These are phyloP conservation scores for Adansonia digitata DNA, from an alignment of 345 rosid species.

Conservation along the genomic window DNA sequence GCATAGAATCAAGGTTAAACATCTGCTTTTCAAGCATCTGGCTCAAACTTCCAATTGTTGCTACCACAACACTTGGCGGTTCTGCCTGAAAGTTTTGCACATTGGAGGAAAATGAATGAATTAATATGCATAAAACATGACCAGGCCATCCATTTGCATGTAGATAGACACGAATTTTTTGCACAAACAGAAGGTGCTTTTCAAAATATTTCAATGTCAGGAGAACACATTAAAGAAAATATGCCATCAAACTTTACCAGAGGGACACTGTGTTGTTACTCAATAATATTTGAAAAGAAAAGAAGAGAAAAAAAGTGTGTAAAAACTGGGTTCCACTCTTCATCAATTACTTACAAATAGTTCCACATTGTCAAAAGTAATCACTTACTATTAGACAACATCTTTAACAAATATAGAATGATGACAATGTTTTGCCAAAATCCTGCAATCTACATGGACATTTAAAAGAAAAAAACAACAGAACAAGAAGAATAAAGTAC, in stretches of 20 bases:
- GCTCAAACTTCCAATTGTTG: conserved; percentile 79
- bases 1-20: conserved; percentile 65
- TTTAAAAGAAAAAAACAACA: neutral
- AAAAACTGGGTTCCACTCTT: neutral
- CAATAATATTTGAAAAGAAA: neutral
- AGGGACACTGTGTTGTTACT: neutral
- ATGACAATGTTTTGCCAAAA: neutral
- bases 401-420: neutral
- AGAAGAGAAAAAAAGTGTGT: neutral
- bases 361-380: neutral
- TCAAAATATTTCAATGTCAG: neutral
- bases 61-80: conserved; percentile 82
- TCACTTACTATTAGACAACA: neutral
- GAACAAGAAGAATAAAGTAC: conserved; percentile 21
- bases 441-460: neutral
- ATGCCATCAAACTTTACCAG: neutral
- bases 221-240: neutral
- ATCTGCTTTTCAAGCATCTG: conserved; percentile 74
- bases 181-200: neutral
- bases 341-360: neutral
- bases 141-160: neutral
- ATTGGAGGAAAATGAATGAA: conserved; percentile 1
- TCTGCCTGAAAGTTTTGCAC: conserved; percentile 60
- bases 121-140: neutral
- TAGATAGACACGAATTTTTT: neutral